Base-by-base conservation (phyloP, 768 basidiomycete species). In the Hygrocybe punicea region DNA sequence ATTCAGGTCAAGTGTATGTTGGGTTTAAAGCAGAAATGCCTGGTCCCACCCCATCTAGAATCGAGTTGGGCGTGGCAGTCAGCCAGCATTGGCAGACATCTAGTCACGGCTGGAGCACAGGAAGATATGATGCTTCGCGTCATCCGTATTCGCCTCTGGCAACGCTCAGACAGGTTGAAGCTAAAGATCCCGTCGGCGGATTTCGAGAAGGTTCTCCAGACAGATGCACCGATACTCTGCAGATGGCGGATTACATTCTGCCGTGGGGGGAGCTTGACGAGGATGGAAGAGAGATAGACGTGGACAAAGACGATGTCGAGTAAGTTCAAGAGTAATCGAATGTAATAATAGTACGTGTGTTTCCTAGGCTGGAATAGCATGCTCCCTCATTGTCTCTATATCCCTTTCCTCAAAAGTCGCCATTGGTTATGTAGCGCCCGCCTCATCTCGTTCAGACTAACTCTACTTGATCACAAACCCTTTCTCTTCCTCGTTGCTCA, bases 261-360 rank as follows among this genome's bases (percentile, higher is more conserved):
- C 50, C 50, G 13, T 51, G 50, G 50, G 50, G 50, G 13, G 50
- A 33, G 25, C 35, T 51, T 17, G 23, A 51, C 35, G 50, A 34
- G 50, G 5, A 9, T 9, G 29, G 50, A 3, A 29, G 14, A 25
- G 50, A 51, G 13, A 51, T 51, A n/a, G 50, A 51, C 23, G n/a
- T 14, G 14, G 29, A 33, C 50, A 29, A 51, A 6, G 50, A 51
- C 16, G 35, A 33, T 17, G 50, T 4, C 17, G 50, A 51, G 25
- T 13, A 48, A 48, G 40, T 29, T n/a, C n/a, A n/a, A n/a, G 29
- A 29, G 29, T 29, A 29, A 29, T 29, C 29, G 29, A 29, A 29
- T 29, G 29, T 29, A 29, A 29, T 29, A 29, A 29, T 8, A 29
- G 29, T 29, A 8, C 29, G 29, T 29, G 4, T 29, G 29, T 29